phyloP scores from a whole-genome alignment of 768 basidiomycete genomes.

The Mycena capillaripes region DNA sequence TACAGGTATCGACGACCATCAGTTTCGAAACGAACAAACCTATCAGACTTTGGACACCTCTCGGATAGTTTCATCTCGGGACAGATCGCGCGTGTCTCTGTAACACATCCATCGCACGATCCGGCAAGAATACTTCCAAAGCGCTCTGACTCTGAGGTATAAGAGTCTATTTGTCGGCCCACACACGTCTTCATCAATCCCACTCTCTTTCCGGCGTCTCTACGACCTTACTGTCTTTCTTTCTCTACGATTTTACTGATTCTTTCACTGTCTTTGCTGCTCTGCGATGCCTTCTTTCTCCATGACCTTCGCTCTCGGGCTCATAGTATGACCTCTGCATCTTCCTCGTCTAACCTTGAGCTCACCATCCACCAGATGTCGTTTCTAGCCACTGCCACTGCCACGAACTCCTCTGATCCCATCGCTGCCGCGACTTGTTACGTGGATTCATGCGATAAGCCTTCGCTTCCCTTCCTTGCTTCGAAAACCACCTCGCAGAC shows the following conservation, averaged over 20 bases:
- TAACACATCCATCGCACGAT: conserved; percentile 20
- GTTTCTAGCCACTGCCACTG: conserved; percentile 23
- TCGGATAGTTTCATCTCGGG: conserved; percentile 21
- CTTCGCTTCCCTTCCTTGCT: conserved; percentile 23
- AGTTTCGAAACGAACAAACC: conserved; percentile 26
- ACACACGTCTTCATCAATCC: conserved; percentile 24
- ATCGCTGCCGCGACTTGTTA: conserved; percentile 22
- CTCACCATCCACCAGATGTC: conserved; percentile 26
- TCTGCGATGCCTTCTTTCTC: conserved; percentile 24
- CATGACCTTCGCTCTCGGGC: conserved; percentile 25
- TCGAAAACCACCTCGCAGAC: conserved; percentile 23
- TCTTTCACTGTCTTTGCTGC: conserved; percentile 25
- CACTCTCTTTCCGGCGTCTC: conserved; percentile 25
- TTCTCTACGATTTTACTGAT: conserved; percentile 20
- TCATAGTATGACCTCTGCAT: conserved; percentile 24
- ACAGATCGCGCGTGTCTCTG: conserved; percentile 21
- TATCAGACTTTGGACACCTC: conserved; percentile 25
- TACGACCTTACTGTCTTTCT: conserved; percentile 17
- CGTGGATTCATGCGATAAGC: conserved; percentile 20
- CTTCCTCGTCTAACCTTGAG: conserved; percentile 23
- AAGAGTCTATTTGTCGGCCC: conserved; percentile 25
- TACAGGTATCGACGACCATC: conserved; percentile 19
- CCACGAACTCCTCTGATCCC: conserved; percentile 20
- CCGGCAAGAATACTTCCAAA: conserved; percentile 20
- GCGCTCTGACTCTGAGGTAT: conserved; percentile 20